These are phyloP conservation scores for Auricularia sp. DNA, from an alignment of 768 basidiomycete genomes.

Conservation along the genomic window DNA sequence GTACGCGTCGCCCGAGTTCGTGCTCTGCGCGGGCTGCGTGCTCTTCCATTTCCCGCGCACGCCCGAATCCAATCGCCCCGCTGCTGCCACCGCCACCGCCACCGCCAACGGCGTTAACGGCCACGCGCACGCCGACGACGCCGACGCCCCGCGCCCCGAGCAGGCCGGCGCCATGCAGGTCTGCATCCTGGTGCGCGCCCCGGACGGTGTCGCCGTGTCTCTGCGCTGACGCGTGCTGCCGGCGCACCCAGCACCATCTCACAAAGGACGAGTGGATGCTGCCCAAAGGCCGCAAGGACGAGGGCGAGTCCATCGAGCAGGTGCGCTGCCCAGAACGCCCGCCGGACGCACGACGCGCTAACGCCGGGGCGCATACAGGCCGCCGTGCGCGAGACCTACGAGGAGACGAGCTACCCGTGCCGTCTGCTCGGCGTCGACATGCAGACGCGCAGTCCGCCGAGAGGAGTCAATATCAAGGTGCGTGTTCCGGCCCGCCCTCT, in stretches of 20 bases:
- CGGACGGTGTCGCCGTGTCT: constrained; percentile 1
- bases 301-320: constrained; percentile 10
- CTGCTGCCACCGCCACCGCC: neutral
- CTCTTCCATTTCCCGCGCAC: neutral
- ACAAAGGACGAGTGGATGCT: constrained; percentile 29
- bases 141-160: neutral
- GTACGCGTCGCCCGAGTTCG: neutral
- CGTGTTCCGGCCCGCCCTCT: neutral
- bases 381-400: constrained; percentile 52
- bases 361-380: constrained; percentile 43
- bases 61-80: neutral
- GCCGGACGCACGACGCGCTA: neutral
- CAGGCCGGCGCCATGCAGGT: neutral
- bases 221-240: constrained; percentile 13
- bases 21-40: constrained; percentile 1
- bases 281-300: constrained; percentile 37
- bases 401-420: constrained; percentile 55
- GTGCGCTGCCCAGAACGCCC: neutral
- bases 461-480: constrained; percentile 29
- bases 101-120: neutral
- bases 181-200: constrained; percentile 15
- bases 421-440: constrained; percentile 37
- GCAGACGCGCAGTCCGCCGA: constrained; percentile 43
- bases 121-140: neutral
- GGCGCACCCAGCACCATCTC: constrained; percentile 20